Evolutionary conservation across 192 early-diverging fungal genomes (phyloP), one percentile per base, ranked within the genome.

Genomic region (Backusella morwellensis): DNA sequence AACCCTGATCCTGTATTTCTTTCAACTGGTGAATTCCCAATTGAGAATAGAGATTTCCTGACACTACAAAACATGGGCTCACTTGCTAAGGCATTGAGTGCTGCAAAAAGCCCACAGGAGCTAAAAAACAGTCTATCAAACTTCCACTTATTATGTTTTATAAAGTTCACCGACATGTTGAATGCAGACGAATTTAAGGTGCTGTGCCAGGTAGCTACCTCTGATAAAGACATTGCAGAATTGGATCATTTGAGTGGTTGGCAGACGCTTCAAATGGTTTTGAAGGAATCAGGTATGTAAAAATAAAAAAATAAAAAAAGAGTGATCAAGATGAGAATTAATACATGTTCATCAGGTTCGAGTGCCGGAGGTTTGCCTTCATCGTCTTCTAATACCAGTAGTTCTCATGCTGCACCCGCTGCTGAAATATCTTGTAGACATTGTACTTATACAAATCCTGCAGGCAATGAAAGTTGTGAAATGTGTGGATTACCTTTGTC

Each of bases 111-210:
- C 35, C 67, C 78, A 6, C 83, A 82, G 29, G 74, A 81, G 6
- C 70, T 94, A 59, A 78, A 81, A 2, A 78, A 87, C 0, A 59
- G 86, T 15, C 78, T 97, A 4, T 92, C 93, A 4, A 93, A 99
- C 78, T 98, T 97, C 79, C 96, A 98, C 77, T 79, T 95, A 36
- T 82, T 99, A 66, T 83, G 93, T 47, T 93, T 90, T 71, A 80
- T 97, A 44, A 78, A 83, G 36, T 86, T 85, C 17, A 87, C 89
- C 36, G 88, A 86, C n/a, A 83, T 96, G 34, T 80, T 99, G 68
- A 88, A 87, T 35, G 75, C 84, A 7, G 83, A 88, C 6, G 89
- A 94, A 54, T 86, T 95, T 63, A 73, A 72, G 15, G 36, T 80
- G 21, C 74, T 92, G 44, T 86, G 81, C 66, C 36, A 83, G 19